phyloP scores from a whole-genome alignment of 1,284 basidiomycete species.

The Melanopsichium pennsylvanicum region DNA sequence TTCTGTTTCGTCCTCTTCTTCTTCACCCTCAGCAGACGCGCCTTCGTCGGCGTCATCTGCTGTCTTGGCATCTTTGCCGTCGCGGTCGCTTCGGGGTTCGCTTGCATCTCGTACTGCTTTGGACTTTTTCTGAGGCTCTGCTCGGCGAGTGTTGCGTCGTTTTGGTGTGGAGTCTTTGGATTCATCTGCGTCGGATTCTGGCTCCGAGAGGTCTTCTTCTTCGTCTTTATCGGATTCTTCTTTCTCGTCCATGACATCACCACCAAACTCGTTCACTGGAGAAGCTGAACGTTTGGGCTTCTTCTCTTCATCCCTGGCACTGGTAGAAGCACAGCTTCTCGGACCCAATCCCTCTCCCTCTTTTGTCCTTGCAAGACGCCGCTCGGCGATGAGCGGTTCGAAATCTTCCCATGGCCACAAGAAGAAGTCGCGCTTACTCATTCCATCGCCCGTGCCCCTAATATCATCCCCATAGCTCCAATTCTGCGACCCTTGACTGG shows the following conservation, averaged over 20 bases:
- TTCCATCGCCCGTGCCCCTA: conserved; percentile 37
- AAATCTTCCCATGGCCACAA: conserved; percentile 45
- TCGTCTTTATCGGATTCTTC: conserved; percentile 4
- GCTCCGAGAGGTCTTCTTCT: conserved; percentile 35
- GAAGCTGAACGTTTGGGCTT: conserved; percentile 15
- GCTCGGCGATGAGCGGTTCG: conserved; percentile 37
- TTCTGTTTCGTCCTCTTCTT: conserved; percentile 49
- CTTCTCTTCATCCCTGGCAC: conserved; percentile 7
- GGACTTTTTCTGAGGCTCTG: conserved; percentile 12
- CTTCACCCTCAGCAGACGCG: conserved; percentile 31
- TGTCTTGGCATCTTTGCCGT: conserved; percentile 7
- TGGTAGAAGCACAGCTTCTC: not conserved
- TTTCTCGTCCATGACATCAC: conserved; percentile 4
- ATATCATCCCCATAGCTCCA: conserved; percentile 41
- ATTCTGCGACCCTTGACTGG: conserved; percentile 22
- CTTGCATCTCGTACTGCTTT: conserved; percentile 25
- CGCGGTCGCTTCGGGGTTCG: conserved; percentile 22
- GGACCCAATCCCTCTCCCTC: conserved; percentile 5
- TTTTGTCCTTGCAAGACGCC: conserved; percentile 19
- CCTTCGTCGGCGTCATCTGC: conserved; percentile 27
- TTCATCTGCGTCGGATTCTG: conserved; percentile 26
- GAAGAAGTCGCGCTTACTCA: conserved; percentile 44
- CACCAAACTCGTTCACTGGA: not conserved
- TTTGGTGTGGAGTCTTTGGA: conserved; percentile 26
- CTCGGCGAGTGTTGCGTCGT: conserved; percentile 23